phyloP scores from a whole-genome alignment of 257 asterid species.

The Lithospermum erythrorhizon region DNA sequence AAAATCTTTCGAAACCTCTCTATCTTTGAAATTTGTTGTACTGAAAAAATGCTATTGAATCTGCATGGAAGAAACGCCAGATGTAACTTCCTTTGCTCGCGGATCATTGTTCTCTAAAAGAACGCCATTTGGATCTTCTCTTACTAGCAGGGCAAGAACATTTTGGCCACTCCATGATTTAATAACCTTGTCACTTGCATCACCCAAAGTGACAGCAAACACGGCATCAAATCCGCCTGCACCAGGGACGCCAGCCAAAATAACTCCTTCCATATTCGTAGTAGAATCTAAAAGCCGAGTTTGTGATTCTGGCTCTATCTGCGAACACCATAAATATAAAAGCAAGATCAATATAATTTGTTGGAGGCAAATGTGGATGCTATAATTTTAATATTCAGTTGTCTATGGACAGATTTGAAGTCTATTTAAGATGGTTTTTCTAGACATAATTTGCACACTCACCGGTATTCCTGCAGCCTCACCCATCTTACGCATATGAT shows the following conservation, averaged over 20 bases:
- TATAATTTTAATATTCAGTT: too few species aligned
- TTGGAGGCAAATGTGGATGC: too few species aligned
- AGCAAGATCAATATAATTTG: too few species aligned
- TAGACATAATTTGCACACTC: constrained; percentile 7
- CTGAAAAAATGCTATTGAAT: constrained; percentile 19
- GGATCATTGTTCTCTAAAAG: constrained; percentile 65
- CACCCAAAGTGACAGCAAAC: constrained; percentile 73
- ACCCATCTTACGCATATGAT: constrained; percentile 83
- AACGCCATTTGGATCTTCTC: constrained; percentile 85
- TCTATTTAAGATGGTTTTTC: background rate
- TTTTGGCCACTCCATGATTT: constrained; percentile 64
- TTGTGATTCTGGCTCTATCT: constrained; percentile 76
- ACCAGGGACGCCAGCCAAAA: constrained; percentile 92
- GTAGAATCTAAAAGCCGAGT: constrained; percentile 66
- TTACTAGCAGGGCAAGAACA: constrained; percentile 76
- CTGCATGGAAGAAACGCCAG: constrained; percentile 48
- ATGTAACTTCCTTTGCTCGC: constrained; percentile 38
- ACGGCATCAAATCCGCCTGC: constrained; percentile 98
- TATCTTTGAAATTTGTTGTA: background rate
- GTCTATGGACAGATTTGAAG: too few species aligned
- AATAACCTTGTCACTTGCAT: constrained; percentile 41
- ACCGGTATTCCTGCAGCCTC: constrained; percentile 95
- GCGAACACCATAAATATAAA: background rate
- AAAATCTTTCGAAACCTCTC: too few species aligned
- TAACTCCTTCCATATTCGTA: constrained; percentile 70